Percentiles rank a stretch among this genome's conserved stretches.
phyloP scores from a whole-genome alignment of 177 flowering plant genomes.

The Tripterygium wilfordii region DNA sequence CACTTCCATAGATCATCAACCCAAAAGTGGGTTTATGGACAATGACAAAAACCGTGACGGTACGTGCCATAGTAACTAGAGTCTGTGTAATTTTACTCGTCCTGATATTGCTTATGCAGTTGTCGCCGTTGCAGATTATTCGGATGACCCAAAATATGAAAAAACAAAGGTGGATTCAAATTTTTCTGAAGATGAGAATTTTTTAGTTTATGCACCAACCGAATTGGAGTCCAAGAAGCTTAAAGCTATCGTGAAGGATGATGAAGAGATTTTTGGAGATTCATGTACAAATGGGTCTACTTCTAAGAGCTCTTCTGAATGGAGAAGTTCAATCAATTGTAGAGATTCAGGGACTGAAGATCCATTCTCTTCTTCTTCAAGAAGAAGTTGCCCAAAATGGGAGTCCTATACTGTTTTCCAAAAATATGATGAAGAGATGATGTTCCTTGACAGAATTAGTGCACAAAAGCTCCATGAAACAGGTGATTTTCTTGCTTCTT shows the following conservation, averaged over 20 bases:
- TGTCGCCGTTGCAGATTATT: conserved; percentile 14
- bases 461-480: conserved; percentile 90
- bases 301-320: conserved; percentile 86
- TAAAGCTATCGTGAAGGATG: conserved; percentile 21
- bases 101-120: conserved; percentile 15
- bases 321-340: conserved; percentile 88
- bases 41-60: conserved; percentile 17
- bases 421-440: conserved; percentile 92
- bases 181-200: conserved; percentile 35
- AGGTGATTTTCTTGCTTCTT: conserved; percentile 27
- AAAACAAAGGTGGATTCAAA: conserved; percentile 13
- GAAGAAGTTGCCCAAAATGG: conserved; percentile 90
- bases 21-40: conserved; percentile 8
- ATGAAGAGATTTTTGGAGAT: conserved; percentile 54
- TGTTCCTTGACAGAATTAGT: conserved; percentile 62
- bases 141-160: conserved; percentile 2
- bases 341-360: conserved; percentile 81
- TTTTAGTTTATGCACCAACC: conserved; percentile 25
- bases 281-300: conserved; percentile 71
- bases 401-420: conserved; percentile 74
- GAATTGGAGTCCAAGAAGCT: conserved; percentile 28
- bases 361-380: conserved; percentile 84
- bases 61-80: too few relatives aligned
- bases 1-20: conserved; percentile 6
- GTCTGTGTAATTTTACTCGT: too few relatives aligned